Base-by-base conservation (phyloP, 2,329 filamentous ascomycete genomes). In the Ceratocystis alfenasii region DNA sequence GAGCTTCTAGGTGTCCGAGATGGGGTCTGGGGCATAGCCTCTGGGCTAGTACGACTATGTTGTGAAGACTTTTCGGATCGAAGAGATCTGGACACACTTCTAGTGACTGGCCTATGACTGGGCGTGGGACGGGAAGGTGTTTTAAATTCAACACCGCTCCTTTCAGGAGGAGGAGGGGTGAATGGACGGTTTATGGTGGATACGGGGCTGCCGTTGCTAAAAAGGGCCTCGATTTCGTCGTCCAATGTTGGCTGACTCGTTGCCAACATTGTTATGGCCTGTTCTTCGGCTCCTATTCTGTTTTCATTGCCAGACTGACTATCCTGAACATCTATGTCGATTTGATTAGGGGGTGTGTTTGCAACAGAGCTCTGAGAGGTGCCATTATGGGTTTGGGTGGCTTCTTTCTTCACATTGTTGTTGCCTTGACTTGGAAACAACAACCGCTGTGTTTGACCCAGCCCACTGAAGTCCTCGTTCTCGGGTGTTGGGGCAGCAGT, bases 81-180 rank as follows among this genome's bases (percentile, higher is more conserved):
- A 66, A 83, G 77, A 45, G 83, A 83, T 67, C 78, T 78, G 10
- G 82, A 83, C 15, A 85, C 80, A 72, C 82, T 85, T 71, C 83
- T 79, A 70, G 83, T 86, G 72, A 81, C 81, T 44, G 80, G 84
- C 69, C 81, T 83, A 71, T 84, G 83, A 69, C 74, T 84, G 1
- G 82, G 84, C 1, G 81, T 83, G n/a, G 78, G 78, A n/a, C 80
- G 81, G 1, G 83, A 83, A 0, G 85, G 84, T 2, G 85, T 87
- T 73, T 85, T 86, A 73, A 85, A 83, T 1, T 74, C 73, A 3
- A 74, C 76, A 46, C 76, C 75, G 63, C 77, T 78, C 45, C 77
- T 65, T 72, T 79, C 81, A 15, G 36, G 10, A 41, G 36, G 70
- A 53, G 79, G 79, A 68, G 79, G 83, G 3, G 79, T 85, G 64